Evolutionary conservation across 2,329 filamentous ascomycete species (phyloP).

Genomic region (Penicillium sp.): DNA sequence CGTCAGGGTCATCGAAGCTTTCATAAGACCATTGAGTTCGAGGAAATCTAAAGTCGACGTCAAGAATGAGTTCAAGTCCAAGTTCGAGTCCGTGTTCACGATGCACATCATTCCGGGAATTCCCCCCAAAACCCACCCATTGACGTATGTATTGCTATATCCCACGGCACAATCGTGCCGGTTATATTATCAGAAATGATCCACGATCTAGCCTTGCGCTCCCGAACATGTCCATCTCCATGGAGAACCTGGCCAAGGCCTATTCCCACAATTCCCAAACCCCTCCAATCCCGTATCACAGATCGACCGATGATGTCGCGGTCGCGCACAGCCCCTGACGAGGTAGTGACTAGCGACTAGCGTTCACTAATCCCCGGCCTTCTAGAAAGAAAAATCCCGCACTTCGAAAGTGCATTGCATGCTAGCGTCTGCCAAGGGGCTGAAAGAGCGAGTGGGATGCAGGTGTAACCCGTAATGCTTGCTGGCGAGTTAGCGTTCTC

Average conservation of each 20-base stretch:
- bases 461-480: background rate
- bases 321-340: slow-evolving; percentile 15
- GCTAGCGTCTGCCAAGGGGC: slow-evolving; percentile 4
- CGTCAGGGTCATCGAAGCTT: background rate
- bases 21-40: background rate
- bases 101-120: background rate
- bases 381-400: slow-evolving; percentile 26
- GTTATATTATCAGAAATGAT: slow-evolving; percentile 1
- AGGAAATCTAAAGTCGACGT: background rate
- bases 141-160: background rate
- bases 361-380: slow-evolving; percentile 13
- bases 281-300: slow-evolving; percentile 5
- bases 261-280: background rate
- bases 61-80: background rate
- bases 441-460: background rate
- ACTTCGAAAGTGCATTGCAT: background rate
- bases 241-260: background rate
- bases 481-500: background rate
- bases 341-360: background rate
- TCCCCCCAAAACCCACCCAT: background rate
- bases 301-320: slow-evolving; percentile 10
- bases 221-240: background rate
- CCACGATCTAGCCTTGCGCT: background rate
- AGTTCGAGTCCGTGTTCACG: background rate
- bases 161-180: slow-evolving; percentile 5